Base-by-base conservation (phyloP, 2,329 filamentous ascomycete genomes). In the Phyllosticta paracitricarpa region DNA sequence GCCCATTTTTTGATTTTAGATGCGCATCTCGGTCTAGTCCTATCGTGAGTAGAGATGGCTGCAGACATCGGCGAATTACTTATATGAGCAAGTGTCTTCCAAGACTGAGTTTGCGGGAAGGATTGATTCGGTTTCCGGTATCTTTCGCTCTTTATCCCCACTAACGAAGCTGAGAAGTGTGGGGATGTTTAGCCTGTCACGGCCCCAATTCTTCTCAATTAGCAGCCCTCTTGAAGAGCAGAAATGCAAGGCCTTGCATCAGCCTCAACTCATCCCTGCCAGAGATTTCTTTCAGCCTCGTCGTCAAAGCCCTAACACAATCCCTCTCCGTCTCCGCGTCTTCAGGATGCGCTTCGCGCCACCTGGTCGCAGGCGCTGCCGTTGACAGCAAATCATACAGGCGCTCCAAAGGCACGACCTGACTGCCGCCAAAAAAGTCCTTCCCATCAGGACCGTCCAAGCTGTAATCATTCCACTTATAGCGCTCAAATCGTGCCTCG, bases 321-420 rank as follows among this genome's bases (percentile, higher is more conserved):
- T 77, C 78, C 0, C 68, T 54, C 9, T 79, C 78, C 0, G 77
- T 79, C 0, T 73, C 72, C 0, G 69, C 73, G 0, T 65, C 63
- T 0, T 77, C 75, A 0, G 77, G 75, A 64, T 82, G 66, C 0
- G 76, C 78, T 65, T 79, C 68, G 9, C 76, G 70, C 78, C 79
- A 81, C 51, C 79, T 69, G 0, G 71, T 71, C 1, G 78, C 68
- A 0, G 73, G 69, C 62, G 78, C 80, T 2, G 67, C 61, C 0
- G 78, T 79, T 0, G 67, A 67, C 6, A 78, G 40, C 5, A 73
- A 52, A 59, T 66, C 68, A 61, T 78, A 77, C 14, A 78, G 54
- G n/a, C 61, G 63, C 25, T 75, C 70, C 58, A 79, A 19, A 2
- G 66, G 67, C 4, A 68, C 59, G 10, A 67, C 58, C 35, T 63